Evolutionary conservation across 2,329 filamentous ascomycete genomes (phyloP), one percentile per base, ranked within the genome.

Genomic region (Sordariomycetes sp.): DNA sequence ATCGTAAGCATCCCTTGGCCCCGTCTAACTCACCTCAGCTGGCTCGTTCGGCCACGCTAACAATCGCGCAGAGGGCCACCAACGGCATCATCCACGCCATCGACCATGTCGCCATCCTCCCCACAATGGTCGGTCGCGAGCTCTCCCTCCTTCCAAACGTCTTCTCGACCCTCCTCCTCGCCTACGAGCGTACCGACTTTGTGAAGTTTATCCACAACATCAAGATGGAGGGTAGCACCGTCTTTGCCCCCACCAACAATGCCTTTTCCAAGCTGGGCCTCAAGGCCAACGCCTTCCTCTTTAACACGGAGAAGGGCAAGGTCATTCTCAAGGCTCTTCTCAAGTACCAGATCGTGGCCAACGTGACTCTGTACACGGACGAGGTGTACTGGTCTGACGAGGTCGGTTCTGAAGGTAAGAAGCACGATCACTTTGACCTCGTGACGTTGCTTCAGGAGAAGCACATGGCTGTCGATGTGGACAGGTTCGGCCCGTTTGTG

Each of bases 61-160:
- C 25, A 1, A 6, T 25, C 3, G 2, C 5, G 57, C 52, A 86
- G 84, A 77, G 80, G 66, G 86, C 83, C 48, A 85, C 81, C 60
- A 95, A 95, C 66, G 90, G 91, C 50, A 76, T 94, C 45, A 81
- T 95, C 62, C 90, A 96, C 69, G 86, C 80, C 52, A 72, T 96
- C 57, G 82, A 90, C 72, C 77, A 75, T 60, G 74, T 94, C 57
- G 77, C 96, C n/a, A 65, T 92, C 10, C 90, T 90, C 2, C 91
- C 90, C 0, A 85, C 87, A 1, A 72, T 74, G 28, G 74, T 82
- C 51, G 75, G 81, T 56, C 66, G 65, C 28, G 64, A 72, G 58
- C 69, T 82, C 52, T 76, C 80, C 10, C 82, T 91, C 35, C 78
- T 95, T 65, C 90, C 90, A 0, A 70, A 74, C 53, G 77, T 84